These are phyloP conservation scores for Diaporthe citriasiana DNA, from an alignment of 2,329 filamentous ascomycete species.

Conservation along the genomic window DNA sequence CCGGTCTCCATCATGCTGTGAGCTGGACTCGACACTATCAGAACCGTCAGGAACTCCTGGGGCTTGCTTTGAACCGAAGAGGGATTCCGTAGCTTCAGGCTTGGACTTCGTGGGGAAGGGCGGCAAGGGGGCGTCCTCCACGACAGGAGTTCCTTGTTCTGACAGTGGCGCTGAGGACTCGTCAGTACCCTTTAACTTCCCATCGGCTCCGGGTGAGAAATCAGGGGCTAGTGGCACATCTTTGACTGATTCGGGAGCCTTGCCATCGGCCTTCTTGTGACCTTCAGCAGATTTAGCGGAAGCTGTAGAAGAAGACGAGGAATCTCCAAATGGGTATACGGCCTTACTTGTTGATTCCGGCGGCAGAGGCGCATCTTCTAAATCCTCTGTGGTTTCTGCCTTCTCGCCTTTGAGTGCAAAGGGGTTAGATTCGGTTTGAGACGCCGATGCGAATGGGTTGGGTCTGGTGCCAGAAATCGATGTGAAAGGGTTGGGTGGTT, in stretches of 20 bases:
- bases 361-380: slow-evolving; percentile 60
- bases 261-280: slow-evolving; percentile 45
- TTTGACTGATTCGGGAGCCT: slow-evolving; percentile 41
- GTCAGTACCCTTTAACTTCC: slow-evolving; percentile 45
- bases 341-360: slow-evolving; percentile 69
- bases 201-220: slow-evolving; percentile 52
- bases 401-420: slow-evolving; percentile 51
- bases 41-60: slow-evolving; percentile 55
- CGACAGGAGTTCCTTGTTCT: slow-evolving; percentile 38
- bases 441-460: slow-evolving; percentile 30
- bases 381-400: slow-evolving; percentile 50
- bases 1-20: slow-evolving; percentile 48
- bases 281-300: slow-evolving; percentile 54
- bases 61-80: slow-evolving; percentile 47
- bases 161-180: slow-evolving; percentile 5
- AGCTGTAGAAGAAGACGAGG: slow-evolving; percentile 65
- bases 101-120: slow-evolving; percentile 46
- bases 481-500: slow-evolving; percentile 42
- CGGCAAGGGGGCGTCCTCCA: slow-evolving; percentile 47
- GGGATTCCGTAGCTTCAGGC: slow-evolving; percentile 47
- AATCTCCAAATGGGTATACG: slow-evolving; percentile 63
- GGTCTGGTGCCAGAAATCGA: slow-evolving; percentile 1
- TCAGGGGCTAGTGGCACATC: slow-evolving; percentile 51
- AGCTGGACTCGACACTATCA: slow-evolving; percentile 46
- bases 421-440: slow-evolving; percentile 34